Base-by-base conservation (phyloP, 176 grass and related monocot genomes). In the Phragmites australis region DNA sequence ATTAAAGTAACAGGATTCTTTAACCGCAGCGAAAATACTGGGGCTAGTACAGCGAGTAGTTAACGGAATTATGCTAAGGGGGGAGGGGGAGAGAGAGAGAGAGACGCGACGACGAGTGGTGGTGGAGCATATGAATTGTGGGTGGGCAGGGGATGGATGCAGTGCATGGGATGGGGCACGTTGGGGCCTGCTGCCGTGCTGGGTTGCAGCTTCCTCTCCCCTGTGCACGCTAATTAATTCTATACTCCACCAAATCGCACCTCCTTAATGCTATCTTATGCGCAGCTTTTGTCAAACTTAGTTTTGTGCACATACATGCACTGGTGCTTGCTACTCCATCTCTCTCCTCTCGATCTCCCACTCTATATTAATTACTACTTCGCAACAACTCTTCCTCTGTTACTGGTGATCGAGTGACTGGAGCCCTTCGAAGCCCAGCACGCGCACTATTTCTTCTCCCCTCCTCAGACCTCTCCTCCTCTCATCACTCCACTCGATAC, bases 101-200 rank as follows among this genome's bases (percentile, higher is more conserved):
- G 40, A 76, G 64, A 59, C n/a, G n/a, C n/a, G n/a, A n/a, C n/a
- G n/a, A 34, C 23, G 74, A 65, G 65, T 44, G 61, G 81, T 70
- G 80, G 61, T 87, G 64, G 64, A 81, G 75, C 84, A 87, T 49
- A 27, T 88, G 81, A 80, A 73, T 76, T 76, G 81, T 76, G 88
- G 81, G 75, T 84, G 80, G 83, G 77, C 46, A 74, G 79, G 65
- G 83, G 65, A 89, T 85, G 88, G 88, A 84, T 79, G 69, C 83
- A 71, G 75, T 84, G 88, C 92, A 86, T 81, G 82, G 59, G 75
- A 51, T 22, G 58, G 85, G 90, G 74, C 90, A 91, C 86, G 90
- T 91, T 91, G 83, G 64, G 60, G 47, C 51, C 84, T 92, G 89
- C 65, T 74, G 54, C 67, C 74, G 74, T 82, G 62, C 80, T 79